These are phyloP conservation scores for Zychaea mexicana DNA, from an alignment of 371 early-diverging fungal genomes.

Conservation along the genomic window DNA sequence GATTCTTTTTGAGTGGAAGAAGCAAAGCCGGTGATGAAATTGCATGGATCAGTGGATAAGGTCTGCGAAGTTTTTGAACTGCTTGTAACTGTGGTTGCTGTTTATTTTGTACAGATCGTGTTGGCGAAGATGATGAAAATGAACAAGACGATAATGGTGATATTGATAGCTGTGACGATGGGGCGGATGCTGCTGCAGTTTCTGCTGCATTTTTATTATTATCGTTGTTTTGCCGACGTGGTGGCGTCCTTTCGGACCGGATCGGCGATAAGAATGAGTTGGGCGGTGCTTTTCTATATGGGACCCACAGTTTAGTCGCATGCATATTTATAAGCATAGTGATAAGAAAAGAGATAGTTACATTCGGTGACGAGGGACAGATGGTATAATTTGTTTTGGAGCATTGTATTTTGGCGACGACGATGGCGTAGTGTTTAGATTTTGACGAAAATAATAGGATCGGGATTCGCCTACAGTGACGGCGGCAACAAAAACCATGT, in stretches of 20 bases:
- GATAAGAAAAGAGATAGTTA: too few relatives aligned
- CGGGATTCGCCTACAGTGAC: conserved; percentile 20
- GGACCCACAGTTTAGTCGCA: too few relatives aligned
- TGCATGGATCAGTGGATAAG: conserved; percentile 1
- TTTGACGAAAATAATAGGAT: conserved; percentile 30
- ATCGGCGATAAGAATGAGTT: conserved; percentile 30
- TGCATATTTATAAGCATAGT: too few relatives aligned
- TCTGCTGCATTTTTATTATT: not conserved
- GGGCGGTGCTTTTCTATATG: conserved; percentile 24
- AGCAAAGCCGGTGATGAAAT: not conserved
- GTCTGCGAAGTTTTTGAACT: not conserved
- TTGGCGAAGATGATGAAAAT: not conserved
- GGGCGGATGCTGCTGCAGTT: conserved; percentile 16
- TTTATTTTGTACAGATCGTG: not conserved
- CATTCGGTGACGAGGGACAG: conserved; percentile 25
- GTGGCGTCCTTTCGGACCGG: conserved; percentile 21
- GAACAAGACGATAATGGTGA: too few relatives aligned
- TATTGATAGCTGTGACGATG: not conserved
- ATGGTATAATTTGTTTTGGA: conserved; percentile 27
- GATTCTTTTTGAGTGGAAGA: conserved; percentile 1
- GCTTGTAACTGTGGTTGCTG: not conserved
- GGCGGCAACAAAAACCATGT: conserved; percentile 2
- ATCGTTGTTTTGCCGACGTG: conserved; percentile 9
- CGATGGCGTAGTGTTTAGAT: conserved; percentile 11
- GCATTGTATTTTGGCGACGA: conserved; percentile 10